Percentiles rank a stretch among this genome's conserved stretches.
phyloP scores from a whole-genome alignment of 148 eudicot species.

The Rhododendron vialii region DNA sequence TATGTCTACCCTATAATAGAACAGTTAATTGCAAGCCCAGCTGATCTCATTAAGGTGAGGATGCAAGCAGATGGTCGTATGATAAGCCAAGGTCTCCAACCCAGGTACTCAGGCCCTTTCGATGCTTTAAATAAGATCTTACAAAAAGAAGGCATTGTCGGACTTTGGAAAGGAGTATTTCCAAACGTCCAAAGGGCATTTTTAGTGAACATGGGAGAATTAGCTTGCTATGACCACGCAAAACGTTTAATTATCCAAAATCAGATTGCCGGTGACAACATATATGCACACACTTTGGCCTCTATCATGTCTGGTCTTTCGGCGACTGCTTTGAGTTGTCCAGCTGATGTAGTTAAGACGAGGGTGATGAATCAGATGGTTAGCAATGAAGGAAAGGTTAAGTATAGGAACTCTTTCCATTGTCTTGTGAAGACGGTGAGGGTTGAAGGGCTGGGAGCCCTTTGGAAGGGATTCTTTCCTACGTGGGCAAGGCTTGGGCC shows the following conservation, averaged over 20 bases:
- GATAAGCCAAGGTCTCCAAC: slow-evolving; percentile 57
- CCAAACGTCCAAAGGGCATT: slow-evolving; percentile 88
- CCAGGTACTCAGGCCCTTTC: slow-evolving; percentile 57
- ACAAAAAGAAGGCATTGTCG: slow-evolving; percentile 48
- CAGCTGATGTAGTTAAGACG: slow-evolving; percentile 88
- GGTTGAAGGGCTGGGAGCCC: slow-evolving; percentile 59
- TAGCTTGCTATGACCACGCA: slow-evolving; percentile 90
- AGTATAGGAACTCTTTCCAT: slow-evolving; percentile 62
- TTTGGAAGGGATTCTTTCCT: slow-evolving; percentile 91
- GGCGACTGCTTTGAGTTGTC: slow-evolving; percentile 83
- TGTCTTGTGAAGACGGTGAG: slow-evolving; percentile 77
- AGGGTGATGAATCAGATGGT: slow-evolving; percentile 78
- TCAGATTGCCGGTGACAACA: slow-evolving; percentile 62
- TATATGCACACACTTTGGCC: slow-evolving; percentile 75
- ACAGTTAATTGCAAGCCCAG: slow-evolving; percentile 89
- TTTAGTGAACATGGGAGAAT: slow-evolving; percentile 89
- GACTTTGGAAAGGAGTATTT: slow-evolving; percentile 82
- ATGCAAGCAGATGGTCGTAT: slow-evolving; percentile 84
- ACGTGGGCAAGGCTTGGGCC: slow-evolving; percentile 99
- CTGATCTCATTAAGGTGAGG: slow-evolving; percentile 86
- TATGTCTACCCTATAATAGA: slow-evolving; percentile 24
- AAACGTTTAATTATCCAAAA: slow-evolving; percentile 52
- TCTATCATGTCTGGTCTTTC: slow-evolving; percentile 74
- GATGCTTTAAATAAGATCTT: slow-evolving; percentile 66
- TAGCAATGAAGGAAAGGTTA: slow-evolving; percentile 30